Evolutionary conservation across 2,329 filamentous ascomycete genomes (phyloP).

Genomic region (Aspergillus niger): DNA sequence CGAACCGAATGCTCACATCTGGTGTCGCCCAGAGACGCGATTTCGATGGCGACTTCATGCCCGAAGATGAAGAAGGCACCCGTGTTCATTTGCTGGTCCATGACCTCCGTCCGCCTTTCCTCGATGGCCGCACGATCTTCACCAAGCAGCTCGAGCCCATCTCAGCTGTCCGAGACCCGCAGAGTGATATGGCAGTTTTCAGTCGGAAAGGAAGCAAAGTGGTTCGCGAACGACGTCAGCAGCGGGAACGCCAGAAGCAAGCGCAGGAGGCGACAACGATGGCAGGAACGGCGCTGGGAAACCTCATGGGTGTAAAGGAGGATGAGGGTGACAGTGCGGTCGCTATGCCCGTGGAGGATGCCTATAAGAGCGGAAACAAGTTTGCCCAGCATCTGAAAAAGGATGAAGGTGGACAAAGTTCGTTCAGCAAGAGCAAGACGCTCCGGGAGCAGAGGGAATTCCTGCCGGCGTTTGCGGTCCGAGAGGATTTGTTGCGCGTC

Average conservation of each 20-base stretch:
- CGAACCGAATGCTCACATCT: slow-evolving; percentile 95
- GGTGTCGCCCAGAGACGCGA: slow-evolving; percentile 90
- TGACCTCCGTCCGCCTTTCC: slow-evolving; percentile 88
- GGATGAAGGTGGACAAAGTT: slow-evolving; percentile 75
- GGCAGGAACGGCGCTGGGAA: slow-evolving; percentile 87
- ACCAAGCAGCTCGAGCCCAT: slow-evolving; percentile 97
- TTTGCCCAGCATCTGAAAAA: slow-evolving; percentile 91
- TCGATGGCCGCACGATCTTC: slow-evolving; percentile 93
- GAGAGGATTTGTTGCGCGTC: slow-evolving; percentile 87
- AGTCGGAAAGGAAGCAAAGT: slow-evolving; percentile 92
- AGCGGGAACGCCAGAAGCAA: slow-evolving; percentile 89
- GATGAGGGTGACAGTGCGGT: slow-evolving; percentile 84
- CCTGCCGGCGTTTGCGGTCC: slow-evolving; percentile 90
- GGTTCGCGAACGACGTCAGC: slow-evolving; percentile 86
- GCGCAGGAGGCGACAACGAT: slow-evolving; percentile 93
- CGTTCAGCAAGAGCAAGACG: slow-evolving; percentile 90
- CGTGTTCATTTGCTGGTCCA: slow-evolving; percentile 90
- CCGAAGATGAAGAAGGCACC: slow-evolving; percentile 81
- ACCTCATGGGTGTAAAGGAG: slow-evolving; percentile 93
- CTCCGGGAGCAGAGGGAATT: slow-evolving; percentile 89
- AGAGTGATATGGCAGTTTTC: slow-evolving; percentile 99
- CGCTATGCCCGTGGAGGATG: slow-evolving; percentile 72
- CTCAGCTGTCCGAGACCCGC: slow-evolving; percentile 85
- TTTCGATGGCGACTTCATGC: slow-evolving; percentile 77
- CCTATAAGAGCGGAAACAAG: slow-evolving; percentile 68